Conservation (phyloP, 306 rosid species). For the Cyamopsis tetragonoloba region DNA sequence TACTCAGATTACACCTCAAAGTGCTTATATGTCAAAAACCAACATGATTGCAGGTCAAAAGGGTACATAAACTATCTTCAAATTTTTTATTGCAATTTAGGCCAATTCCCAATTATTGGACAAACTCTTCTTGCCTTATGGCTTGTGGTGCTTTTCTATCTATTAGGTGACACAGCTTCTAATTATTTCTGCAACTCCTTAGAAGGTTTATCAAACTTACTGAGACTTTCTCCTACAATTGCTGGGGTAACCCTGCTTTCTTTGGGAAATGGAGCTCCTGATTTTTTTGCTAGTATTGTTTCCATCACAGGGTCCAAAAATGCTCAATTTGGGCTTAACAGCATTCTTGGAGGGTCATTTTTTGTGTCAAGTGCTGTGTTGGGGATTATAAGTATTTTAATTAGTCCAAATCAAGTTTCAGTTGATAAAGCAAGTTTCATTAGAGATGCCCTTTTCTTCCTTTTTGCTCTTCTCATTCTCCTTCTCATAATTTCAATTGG, state of each 20-base stretch:
- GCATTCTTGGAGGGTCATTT: constrained; percentile 73
- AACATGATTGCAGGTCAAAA: constrained; percentile 44
- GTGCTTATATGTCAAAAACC: constrained; percentile 48
- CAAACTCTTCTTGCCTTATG: constrained; percentile 40
- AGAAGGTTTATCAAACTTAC: constrained; percentile 52
- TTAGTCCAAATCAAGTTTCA: constrained; percentile 26
- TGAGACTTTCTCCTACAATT: constrained; percentile 72
- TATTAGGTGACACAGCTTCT: constrained; percentile 80
- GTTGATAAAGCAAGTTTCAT: constrained; percentile 56
- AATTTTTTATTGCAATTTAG: constrained; percentile 59
- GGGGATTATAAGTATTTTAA: constrained; percentile 56
- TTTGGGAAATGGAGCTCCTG: constrained; percentile 87
- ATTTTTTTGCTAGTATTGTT: constrained; percentile 68
- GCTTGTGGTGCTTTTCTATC: constrained; percentile 73
- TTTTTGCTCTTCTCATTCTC: constrained; percentile 49
- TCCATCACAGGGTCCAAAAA: constrained; percentile 56
- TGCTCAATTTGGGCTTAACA: constrained; percentile 63
- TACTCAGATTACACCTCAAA: constrained; percentile 33
- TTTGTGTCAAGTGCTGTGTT: constrained; percentile 62
- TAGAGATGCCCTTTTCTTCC: constrained; percentile 58
- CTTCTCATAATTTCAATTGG: constrained; percentile 46
- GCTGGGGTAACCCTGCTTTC: constrained; percentile 95
- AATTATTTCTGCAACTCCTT: constrained; percentile 69
- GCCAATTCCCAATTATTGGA: constrained; percentile 43
- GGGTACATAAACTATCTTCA: constrained; percentile 73